phyloP scores from a whole-genome alignment of 164 flowering plant species.

The Sextonia rubra region DNA sequence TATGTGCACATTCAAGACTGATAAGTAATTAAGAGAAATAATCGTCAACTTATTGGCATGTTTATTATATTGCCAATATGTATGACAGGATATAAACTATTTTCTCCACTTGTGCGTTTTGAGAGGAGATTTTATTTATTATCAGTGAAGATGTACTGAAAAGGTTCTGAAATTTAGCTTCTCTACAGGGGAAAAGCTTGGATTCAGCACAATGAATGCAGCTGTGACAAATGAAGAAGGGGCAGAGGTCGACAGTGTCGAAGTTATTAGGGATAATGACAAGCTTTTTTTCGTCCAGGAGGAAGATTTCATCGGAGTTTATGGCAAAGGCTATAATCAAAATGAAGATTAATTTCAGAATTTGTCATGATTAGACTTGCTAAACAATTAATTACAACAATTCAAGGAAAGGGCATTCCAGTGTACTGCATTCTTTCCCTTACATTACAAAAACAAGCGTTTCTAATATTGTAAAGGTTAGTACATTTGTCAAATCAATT shows the following conservation, averaged over 20 bases:
- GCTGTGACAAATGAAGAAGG: conserved; percentile 63
- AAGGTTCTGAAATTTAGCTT: background rate
- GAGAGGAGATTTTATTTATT: background rate
- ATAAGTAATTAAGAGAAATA: too few relatives aligned
- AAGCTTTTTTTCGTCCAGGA: conserved; percentile 55
- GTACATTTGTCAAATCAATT: too few relatives aligned
- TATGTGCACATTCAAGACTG: too few relatives aligned
- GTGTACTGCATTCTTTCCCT: too few relatives aligned
- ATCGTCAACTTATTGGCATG: background rate
- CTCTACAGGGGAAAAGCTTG: conserved; percentile 62
- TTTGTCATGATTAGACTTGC: background rate
- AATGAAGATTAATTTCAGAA: background rate
- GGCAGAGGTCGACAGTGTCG: conserved; percentile 69
- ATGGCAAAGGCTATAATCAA: background rate
- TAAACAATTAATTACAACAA: too few relatives aligned
- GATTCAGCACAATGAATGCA: conserved; percentile 49
- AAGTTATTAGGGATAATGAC: conserved; percentile 86
- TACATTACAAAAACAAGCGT: too few relatives aligned
- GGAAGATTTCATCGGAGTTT: background rate
- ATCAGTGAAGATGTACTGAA: background rate
- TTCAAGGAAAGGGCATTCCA: too few relatives aligned
- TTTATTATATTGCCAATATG: too few relatives aligned
- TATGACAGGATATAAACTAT: background rate
- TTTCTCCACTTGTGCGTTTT: background rate
- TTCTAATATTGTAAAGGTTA: too few relatives aligned